These are phyloP conservation scores for Chlamydomonas schloesseri DNA, from an alignment of 139 green algal genomes.

Conservation along the genomic window DNA sequence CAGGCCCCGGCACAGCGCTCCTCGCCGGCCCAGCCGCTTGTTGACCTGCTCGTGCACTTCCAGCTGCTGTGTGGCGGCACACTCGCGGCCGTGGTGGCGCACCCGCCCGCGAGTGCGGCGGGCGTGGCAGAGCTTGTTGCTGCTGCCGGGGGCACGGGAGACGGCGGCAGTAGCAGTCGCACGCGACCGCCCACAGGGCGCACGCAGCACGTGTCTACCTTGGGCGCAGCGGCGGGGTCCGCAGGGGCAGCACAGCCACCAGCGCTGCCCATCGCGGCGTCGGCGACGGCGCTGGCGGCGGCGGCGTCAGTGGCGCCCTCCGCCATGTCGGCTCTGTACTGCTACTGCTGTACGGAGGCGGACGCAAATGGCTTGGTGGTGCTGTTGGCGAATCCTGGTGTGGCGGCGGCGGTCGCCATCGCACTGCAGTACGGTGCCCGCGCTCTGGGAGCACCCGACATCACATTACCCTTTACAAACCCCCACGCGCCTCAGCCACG, in stretches of 20 bases:
- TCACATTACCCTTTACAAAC: not conserved
- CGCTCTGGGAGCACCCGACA: not conserved
- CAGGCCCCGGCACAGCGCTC: not conserved
- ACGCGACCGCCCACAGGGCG: too few relatives aligned
- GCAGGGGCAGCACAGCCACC: too few relatives aligned
- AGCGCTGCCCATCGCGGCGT: not conserved
- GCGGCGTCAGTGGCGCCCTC: not conserved
- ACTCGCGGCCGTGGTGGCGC: not conserved
- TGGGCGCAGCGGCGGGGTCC: too few relatives aligned
- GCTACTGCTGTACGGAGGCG: constrained; percentile 1
- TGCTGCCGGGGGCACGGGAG: not conserved
- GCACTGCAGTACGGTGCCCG: constrained; percentile 11
- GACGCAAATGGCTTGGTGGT: not conserved
- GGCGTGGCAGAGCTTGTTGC: not conserved
- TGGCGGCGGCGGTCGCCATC: constrained; percentile 24
- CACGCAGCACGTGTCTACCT: too few relatives aligned
- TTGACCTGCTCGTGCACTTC: constrained; percentile 6
- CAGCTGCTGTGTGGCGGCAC: constrained; percentile 11
- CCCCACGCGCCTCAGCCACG: not conserved
- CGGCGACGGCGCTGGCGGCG: not conserved
- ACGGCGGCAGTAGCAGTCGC: not conserved
- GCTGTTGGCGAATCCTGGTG: not conserved
- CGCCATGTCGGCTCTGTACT: not conserved
- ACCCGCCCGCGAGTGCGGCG: not conserved
- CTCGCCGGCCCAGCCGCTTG: not conserved